These are phyloP conservation scores for Sporothrix inflata DNA, from an alignment of 2,329 filamentous ascomycete species.

Conservation along the genomic window DNA sequence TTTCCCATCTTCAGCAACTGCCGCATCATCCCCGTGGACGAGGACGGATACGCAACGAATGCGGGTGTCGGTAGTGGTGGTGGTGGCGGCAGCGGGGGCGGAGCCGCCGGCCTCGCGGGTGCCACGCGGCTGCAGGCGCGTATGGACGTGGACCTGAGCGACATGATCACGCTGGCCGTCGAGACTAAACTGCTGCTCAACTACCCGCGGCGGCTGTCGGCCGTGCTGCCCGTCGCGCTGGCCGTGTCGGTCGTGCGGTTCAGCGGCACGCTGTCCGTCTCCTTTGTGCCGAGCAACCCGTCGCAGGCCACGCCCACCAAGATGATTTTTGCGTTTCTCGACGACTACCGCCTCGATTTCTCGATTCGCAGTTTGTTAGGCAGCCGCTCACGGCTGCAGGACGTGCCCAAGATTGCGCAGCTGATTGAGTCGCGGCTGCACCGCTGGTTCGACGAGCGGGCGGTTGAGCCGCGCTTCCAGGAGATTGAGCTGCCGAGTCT, in stretches of 20 bases:
- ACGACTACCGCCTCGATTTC: constrained; percentile 84
- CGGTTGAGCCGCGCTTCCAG: constrained; percentile 83
- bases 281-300: constrained; percentile 79
- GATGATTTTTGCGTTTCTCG: constrained; percentile 91
- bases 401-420: constrained; percentile 87
- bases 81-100: constrained; percentile 36
- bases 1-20: constrained; percentile 99
- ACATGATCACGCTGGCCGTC: constrained; percentile 91
- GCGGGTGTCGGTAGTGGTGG: constrained; percentile 5
- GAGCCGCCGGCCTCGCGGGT: constrained; percentile 51
- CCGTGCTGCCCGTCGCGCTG: constrained; percentile 87
- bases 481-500: constrained; percentile 81
- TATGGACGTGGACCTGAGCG: constrained; percentile 96
- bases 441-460: constrained; percentile 85
- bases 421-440: constrained; percentile 79
- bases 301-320: constrained; percentile 76
- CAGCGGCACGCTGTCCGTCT: constrained; percentile 90
- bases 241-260: constrained; percentile 92
- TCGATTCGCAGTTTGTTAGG: constrained; percentile 79
- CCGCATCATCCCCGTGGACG: constrained; percentile 86
- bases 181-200: constrained; percentile 95
- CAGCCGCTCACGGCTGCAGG: constrained; percentile 76
- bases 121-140: constrained; percentile 78
- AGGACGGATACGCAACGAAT: constrained; percentile 59
- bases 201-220: constrained; percentile 87